Evolutionary conservation across 192 early-diverging fungal species (phyloP).

Genomic region (Linderina pennispora): DNA sequence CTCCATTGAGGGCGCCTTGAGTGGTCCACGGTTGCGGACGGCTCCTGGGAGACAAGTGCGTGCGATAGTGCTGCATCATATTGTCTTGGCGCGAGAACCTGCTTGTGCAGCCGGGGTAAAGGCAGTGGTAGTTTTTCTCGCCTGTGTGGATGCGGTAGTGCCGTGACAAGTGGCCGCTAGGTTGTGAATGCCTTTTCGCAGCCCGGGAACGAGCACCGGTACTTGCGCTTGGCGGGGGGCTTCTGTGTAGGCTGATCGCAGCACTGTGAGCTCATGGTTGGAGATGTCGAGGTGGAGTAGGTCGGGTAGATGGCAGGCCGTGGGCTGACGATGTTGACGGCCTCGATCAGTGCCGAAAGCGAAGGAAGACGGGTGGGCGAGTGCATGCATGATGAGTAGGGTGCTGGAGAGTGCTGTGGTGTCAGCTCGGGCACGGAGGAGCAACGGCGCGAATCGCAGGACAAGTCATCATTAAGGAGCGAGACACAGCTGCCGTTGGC

Average conservation of each 20-base stretch:
- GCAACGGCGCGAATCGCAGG: slow-evolving; percentile 24
- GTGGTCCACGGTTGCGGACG: slow-evolving; percentile 19
- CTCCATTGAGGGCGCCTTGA: no score
- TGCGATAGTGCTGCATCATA: slow-evolving; percentile 76
- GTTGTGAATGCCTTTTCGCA: slow-evolving; percentile 76
- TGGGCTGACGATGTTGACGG: neutral
- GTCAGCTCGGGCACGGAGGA: slow-evolving; percentile 8
- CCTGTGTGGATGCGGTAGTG: slow-evolving; percentile 73
- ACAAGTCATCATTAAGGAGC: slow-evolving; percentile 28
- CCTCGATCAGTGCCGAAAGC: no score
- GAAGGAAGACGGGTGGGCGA: no score
- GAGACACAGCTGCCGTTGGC: slow-evolving; percentile 26
- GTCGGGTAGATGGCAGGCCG: neutral
- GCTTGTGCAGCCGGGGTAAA: slow-evolving; percentile 57
- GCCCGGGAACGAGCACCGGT: slow-evolving; percentile 53
- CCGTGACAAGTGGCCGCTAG: slow-evolving; percentile 70
- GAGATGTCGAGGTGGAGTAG: no score
- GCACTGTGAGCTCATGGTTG: no score
- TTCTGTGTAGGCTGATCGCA: neutral
- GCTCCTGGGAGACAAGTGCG: slow-evolving; percentile 61
- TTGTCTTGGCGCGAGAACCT: slow-evolving; percentile 72
- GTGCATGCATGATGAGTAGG: neutral
- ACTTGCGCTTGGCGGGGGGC: slow-evolving; percentile 55
- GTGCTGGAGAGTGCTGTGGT: neutral
- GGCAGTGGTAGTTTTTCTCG: slow-evolving; percentile 65